Evolutionary conservation across 768 basidiomycete genomes (phyloP).

Genomic region (Aureoboletus auriporus): DNA sequence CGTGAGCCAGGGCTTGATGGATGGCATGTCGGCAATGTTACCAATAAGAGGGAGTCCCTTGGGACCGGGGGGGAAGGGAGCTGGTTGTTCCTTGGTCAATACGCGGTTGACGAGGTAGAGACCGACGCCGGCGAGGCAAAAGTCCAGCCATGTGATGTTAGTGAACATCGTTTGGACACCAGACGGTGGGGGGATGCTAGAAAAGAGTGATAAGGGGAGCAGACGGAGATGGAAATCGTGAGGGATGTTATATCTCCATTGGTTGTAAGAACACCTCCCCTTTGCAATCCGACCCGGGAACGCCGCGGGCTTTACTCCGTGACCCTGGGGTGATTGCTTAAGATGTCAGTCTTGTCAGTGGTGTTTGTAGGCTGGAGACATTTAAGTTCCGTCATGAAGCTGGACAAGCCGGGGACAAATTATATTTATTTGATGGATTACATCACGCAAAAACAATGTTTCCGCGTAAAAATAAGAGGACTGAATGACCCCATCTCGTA

Average conservation of each 20-base stretch:
- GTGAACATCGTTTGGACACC: constrained; percentile 15
- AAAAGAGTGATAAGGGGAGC: background rate
- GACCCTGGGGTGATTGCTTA: background rate
- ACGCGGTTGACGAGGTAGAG: constrained; percentile 26
- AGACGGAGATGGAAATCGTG: constrained; percentile 2
- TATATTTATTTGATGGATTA: too few relatives aligned
- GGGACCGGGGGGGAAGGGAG: constrained; percentile 44
- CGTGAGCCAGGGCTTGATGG: constrained; percentile 41
- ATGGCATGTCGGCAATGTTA: constrained; percentile 49
- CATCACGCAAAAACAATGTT: too few relatives aligned
- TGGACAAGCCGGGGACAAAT: too few relatives aligned
- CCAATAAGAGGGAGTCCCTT: constrained; percentile 41
- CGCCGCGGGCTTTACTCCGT: constrained; percentile 15
- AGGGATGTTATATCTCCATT: constrained; percentile 21
- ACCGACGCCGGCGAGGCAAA: constrained; percentile 27
- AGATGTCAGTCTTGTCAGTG: too few relatives aligned
- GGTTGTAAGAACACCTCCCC: too few relatives aligned
- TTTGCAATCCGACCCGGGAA: constrained; percentile 15
- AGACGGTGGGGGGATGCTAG: background rate
- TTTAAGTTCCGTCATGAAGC: too few relatives aligned
- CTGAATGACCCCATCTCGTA: too few relatives aligned
- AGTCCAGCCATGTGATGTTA: constrained; percentile 27
- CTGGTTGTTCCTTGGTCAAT: constrained; percentile 14
- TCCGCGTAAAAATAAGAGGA: too few relatives aligned
- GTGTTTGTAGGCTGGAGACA: too few relatives aligned